Percentiles rank a stretch among this genome's conserved stretches.
These are phyloP conservation scores for Monosporascus sp. DNA, from an alignment of 2,329 filamentous ascomycete species.

Conservation along the genomic window DNA sequence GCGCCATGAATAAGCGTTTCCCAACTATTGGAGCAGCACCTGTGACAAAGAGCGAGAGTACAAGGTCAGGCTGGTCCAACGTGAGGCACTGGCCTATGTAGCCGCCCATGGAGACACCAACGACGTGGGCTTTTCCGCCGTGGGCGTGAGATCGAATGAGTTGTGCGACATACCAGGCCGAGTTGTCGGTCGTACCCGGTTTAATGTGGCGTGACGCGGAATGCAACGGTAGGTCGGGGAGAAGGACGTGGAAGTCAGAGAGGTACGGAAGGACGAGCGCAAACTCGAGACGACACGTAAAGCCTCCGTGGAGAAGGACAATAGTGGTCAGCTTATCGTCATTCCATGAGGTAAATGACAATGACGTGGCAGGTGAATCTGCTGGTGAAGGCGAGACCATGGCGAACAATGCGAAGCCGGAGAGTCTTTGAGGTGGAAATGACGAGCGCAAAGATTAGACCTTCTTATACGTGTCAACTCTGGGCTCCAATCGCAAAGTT, in stretches of 20 bases:
- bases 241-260: slow-evolving; percentile 33
- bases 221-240: slow-evolving; percentile 35
- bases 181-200: slow-evolving; percentile 26
- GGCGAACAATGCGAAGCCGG: no score
- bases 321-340: slow-evolving; percentile 4
- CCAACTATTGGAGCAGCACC: slow-evolving; percentile 22
- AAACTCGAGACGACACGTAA: slow-evolving; percentile 31
- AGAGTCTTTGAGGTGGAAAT: no score
- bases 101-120: slow-evolving; percentile 37
- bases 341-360: no score
- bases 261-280: slow-evolving; percentile 30
- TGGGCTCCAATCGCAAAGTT: no score
- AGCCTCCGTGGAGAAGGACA: slow-evolving; percentile 28
- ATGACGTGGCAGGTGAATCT: no score
- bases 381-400: no score
- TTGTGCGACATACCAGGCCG: slow-evolving; percentile 28
- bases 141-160: slow-evolving; percentile 33
- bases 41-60: slow-evolving; percentile 30
- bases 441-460: no score
- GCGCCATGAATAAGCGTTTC: slow-evolving; percentile 12
- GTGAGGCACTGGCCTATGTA: slow-evolving; percentile 31
- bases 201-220: slow-evolving; percentile 29
- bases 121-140: slow-evolving; percentile 31
- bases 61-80: slow-evolving; percentile 29
- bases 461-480: no score